These are phyloP conservation scores for Fraxinus anomala DNA, from an alignment of 257 asterid genomes.

Conservation along the genomic window DNA sequence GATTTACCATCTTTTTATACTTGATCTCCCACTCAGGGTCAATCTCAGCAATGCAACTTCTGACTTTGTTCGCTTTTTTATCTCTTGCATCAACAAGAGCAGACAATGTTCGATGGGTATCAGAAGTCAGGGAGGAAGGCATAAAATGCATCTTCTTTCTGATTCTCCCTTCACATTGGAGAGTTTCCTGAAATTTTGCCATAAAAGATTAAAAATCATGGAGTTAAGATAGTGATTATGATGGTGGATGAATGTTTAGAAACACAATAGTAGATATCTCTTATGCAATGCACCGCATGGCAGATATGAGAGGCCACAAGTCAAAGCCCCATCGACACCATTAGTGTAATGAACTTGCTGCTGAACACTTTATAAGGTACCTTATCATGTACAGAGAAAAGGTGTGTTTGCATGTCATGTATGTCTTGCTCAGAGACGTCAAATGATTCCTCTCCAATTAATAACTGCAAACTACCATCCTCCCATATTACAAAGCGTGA, in stretches of 20 bases:
- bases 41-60: constrained; percentile 45
- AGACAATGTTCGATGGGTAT: constrained; percentile 52
- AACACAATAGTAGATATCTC: neutral
- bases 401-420: constrained; percentile 56
- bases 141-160: constrained; percentile 55
- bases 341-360: neutral
- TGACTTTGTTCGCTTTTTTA: constrained; percentile 53
- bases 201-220: neutral
- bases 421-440: constrained; percentile 58
- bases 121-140: constrained; percentile 64
- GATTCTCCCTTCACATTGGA: constrained; percentile 62
- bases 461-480: constrained; percentile 59
- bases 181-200: constrained; percentile 49
- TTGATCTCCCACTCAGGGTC: constrained; percentile 61
- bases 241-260: neutral
- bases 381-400: constrained; percentile 61
- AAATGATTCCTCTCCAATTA: constrained; percentile 62
- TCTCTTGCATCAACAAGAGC: constrained; percentile 62
- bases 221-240: neutral
- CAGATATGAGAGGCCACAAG: neutral
- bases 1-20: constrained; percentile 47
- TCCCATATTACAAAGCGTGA: constrained; percentile 66
- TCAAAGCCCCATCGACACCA: neutral
- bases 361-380: constrained; percentile 27
- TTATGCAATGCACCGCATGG: neutral